Evolutionary conservation across 805 yeast species (phyloP).

Genomic region (Nakazawaea sp.): DNA sequence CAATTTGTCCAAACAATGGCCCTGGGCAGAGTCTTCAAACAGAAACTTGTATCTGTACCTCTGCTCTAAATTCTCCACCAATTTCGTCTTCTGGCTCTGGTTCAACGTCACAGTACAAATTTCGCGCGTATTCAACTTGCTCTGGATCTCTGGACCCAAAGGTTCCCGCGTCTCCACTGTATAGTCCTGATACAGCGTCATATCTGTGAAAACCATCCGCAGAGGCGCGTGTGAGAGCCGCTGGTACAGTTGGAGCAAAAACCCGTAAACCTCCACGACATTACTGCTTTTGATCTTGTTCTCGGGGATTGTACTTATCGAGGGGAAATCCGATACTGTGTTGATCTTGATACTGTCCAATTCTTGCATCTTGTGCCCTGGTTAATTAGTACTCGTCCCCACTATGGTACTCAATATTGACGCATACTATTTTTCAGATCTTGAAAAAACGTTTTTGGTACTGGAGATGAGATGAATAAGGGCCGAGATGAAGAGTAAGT

Average conservation of each 20-base stretch:
- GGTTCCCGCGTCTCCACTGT: neutral
- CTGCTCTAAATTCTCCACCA: neutral
- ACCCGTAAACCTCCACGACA: slow-evolving; percentile 1
- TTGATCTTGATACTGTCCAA: too few species aligned
- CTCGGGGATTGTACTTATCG: neutral
- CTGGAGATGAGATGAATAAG: too few species aligned
- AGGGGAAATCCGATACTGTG: slow-evolving; percentile 1
- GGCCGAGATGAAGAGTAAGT: too few species aligned
- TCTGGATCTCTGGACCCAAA: neutral
- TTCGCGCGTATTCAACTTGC: neutral
- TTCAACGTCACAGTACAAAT: slow-evolving; percentile 1
- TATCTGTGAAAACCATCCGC: slow-evolving; percentile 4
- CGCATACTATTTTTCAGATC: too few species aligned
- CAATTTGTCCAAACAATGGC: neutral
- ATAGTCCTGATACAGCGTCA: neutral
- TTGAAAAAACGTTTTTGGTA: too few species aligned
- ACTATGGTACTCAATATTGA: too few species aligned
- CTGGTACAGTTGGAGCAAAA: neutral
- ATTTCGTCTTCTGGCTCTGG: neutral
- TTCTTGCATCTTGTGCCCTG: too few species aligned
- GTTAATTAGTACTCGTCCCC: neutral
- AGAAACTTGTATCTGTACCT: neutral
- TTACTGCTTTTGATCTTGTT: slow-evolving; percentile 7
- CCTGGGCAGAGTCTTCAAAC: neutral
- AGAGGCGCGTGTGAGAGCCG: neutral